Percentiles rank a stretch among this genome's conserved stretches.
Evolutionary conservation across 2,329 filamentous ascomycete genomes (phyloP).

Genomic region (Bimuria novae-zelandiae): DNA sequence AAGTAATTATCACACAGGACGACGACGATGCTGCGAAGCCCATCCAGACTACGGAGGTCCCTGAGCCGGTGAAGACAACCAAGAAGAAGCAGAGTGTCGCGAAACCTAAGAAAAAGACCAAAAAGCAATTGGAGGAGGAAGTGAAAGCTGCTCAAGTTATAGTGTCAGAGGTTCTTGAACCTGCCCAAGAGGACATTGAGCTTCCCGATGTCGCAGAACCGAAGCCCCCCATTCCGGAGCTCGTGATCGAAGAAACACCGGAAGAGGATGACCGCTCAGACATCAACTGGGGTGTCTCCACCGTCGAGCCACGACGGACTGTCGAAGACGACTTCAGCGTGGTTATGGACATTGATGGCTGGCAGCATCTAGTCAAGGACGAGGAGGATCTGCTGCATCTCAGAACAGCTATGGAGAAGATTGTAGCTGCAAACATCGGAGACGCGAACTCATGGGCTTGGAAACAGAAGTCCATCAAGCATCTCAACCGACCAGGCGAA

Average conservation of each 20-base stretch:
- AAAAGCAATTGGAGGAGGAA: slow-evolving; percentile 72
- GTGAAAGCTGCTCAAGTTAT: slow-evolving; percentile 43
- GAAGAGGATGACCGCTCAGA: slow-evolving; percentile 51
- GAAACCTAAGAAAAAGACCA: slow-evolving; percentile 74
- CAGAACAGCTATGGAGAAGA: slow-evolving; percentile 55
- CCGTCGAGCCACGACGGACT: slow-evolving; percentile 63
- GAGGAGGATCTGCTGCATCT: slow-evolving; percentile 67
- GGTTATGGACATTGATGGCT: slow-evolving; percentile 71
- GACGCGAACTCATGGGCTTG: slow-evolving; percentile 69
- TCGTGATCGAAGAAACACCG: slow-evolving; percentile 34
- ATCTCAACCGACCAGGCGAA: slow-evolving; percentile 64
- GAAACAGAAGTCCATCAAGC: slow-evolving; percentile 74
- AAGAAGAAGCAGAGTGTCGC: slow-evolving; percentile 48
- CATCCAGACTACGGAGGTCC: slow-evolving; percentile 44
- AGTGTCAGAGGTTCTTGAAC: slow-evolving; percentile 51
- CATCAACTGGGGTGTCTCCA: slow-evolving; percentile 65
- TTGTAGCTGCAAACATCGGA: slow-evolving; percentile 55
- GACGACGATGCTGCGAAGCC: slow-evolving; percentile 49
- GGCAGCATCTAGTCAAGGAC: slow-evolving; percentile 71
- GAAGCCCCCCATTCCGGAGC: slow-evolving; percentile 31
- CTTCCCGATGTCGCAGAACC: slow-evolving; percentile 26
- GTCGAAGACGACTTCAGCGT: slow-evolving; percentile 68
- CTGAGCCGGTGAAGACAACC: slow-evolving; percentile 25
- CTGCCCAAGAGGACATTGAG: slow-evolving; percentile 41
- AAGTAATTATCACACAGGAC: slow-evolving; percentile 47